A percentile compares a stretch with the other conserved stretches of the same genome.
Conservation (phyloP, 2,329 filamentous ascomycete genomes). For the Arthrinium puccinioides region DNA sequence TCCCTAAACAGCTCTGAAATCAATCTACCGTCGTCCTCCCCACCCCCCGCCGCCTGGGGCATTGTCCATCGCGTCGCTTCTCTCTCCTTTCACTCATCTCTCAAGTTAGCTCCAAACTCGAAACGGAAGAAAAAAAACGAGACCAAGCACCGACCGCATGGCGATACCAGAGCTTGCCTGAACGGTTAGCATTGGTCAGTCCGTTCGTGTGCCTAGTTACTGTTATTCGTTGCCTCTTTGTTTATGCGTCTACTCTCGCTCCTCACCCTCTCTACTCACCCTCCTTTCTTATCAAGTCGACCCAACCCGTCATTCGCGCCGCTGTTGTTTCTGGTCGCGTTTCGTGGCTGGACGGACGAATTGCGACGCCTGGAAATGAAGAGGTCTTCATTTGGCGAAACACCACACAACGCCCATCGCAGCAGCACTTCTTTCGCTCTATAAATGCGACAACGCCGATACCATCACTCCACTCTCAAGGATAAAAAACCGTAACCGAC, state of each 20-base stretch:
- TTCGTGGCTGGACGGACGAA: too few species aligned
- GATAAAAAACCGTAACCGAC: neutral
- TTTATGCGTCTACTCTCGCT: neutral
- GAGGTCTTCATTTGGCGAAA: too few species aligned
- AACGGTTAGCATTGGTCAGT: too few species aligned
- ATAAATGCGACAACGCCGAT: too few species aligned
- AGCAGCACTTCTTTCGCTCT: too few species aligned
- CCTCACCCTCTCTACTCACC: neutral
- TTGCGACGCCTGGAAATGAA: too few species aligned
- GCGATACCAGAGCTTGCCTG: neutral
- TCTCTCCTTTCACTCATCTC: slow-evolving; percentile 6
- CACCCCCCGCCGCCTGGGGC: slow-evolving; percentile 3
- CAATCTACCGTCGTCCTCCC: slow-evolving; percentile 2
- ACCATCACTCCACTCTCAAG: neutral
- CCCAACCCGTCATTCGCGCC: too few species aligned
- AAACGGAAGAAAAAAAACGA: slow-evolving; percentile 6
- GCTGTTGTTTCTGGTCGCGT: too few species aligned
- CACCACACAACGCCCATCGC: too few species aligned
- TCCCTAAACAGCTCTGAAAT: slow-evolving; percentile 14
- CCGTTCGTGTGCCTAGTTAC: neutral
- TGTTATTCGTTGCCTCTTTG: slow-evolving; percentile 1
- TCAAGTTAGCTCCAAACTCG: slow-evolving; percentile 6
- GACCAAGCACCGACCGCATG: neutral
- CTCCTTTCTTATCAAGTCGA: slow-evolving; percentile 1
- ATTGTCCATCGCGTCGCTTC: slow-evolving; percentile 9